Evolutionary conservation across 768 basidiomycete genomes (phyloP), one percentile per base, ranked within the genome.

Genomic region (Tremella yokohamensis): DNA sequence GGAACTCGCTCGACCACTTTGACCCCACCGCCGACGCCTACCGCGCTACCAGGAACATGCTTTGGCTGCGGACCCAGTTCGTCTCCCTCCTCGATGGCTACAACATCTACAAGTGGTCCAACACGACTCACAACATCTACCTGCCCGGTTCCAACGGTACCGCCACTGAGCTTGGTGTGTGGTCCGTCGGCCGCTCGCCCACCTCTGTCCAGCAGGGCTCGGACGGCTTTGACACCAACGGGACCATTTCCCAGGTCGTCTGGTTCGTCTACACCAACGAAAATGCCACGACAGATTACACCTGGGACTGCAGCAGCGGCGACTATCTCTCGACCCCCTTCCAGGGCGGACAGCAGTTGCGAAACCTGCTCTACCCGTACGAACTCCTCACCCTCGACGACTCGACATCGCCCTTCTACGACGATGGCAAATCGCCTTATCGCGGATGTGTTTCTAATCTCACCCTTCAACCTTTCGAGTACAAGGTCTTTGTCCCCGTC

Each of bases 1-100:
- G 88, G 89, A 93, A 94, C 74, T 83, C 88, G 1, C 84, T 93
- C 29, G 92, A 96, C 68, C 92, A 96, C 74, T 94, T 94, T 73
- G 92, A 96, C 76, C 90, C 90, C 13, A 93, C 91, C 1, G 79
- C 85, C 12, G 85, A 88, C 68, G 82, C 82, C 39, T 84, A 87
- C 39, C 85, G 90, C 56, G 70, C 89, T 57, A 84, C 89, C 68
- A 73, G 83, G 16, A 88, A 87, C 53, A 86, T 89, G 78, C 75
- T 86, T 56, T 81, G 84, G 67, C 80, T 94, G 38, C 86, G 92
- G 26, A 73, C 73, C 6, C 76, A 80, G 13, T 94, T 87, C 76
- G 83, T 81, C 20, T 81, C 87, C 2, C 81, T 94, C 11, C 89
- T 89, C 74, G 92, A 96, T 66, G 92, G 92, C 2, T 89, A 85